Base-by-base conservation (phyloP, 768 basidiomycete species). In the Tricholoma sp. region DNA sequence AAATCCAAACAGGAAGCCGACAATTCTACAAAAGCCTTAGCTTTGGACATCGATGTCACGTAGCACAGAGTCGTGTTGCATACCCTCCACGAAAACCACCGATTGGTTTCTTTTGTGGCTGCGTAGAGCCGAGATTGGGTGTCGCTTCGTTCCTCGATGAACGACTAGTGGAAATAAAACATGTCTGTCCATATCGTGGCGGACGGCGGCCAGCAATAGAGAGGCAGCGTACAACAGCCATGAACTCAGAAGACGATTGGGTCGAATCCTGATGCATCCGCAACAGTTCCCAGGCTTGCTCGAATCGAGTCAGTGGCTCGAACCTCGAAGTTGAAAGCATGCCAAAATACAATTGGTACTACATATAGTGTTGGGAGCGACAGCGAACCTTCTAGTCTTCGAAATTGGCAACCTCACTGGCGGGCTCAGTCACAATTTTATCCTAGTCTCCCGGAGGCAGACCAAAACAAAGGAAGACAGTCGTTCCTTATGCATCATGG, bases 1-100 rank as follows among this genome's bases (percentile, higher is more conserved):
- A 75, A 96, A 95, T 1, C 93, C 94, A 63, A 94, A 84, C 34
- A 97, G 70, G 68, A 94, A 93, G 0, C 91, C 91, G 41, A 93
- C 80, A 55, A 93, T 83, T 50, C 91, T 93, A 63, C 16, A 41
- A 32, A 19, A 19, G 53, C 31, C 52, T 58, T 47, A 39, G 57
- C 37, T 61, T 50, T 55, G n/a, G n/a, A n/a, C n/a, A n/a, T n/a
- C n/a, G n/a, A n/a, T n/a, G 55, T 18, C 34, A 50, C 53, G 47
- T 52, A 52, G 34, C 18, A 58, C 39, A 43, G 47, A 61, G 29
- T 53, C 50, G 55, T 49, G 53, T 32, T 31, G 63, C 75, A 64
- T 57, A 83, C 85, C 85, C 85, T 69, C 85, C 83, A 61, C 83
- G 80, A 66, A 86, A 80, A 54, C 83, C 84, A 47, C 91, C 91